A percentile compares a stretch with the other conserved stretches of the same genome.
These are phyloP conservation scores for Globisporangium ultimum DNA, from an alignment of 352 stramenopile genomes.

Conservation along the genomic window DNA sequence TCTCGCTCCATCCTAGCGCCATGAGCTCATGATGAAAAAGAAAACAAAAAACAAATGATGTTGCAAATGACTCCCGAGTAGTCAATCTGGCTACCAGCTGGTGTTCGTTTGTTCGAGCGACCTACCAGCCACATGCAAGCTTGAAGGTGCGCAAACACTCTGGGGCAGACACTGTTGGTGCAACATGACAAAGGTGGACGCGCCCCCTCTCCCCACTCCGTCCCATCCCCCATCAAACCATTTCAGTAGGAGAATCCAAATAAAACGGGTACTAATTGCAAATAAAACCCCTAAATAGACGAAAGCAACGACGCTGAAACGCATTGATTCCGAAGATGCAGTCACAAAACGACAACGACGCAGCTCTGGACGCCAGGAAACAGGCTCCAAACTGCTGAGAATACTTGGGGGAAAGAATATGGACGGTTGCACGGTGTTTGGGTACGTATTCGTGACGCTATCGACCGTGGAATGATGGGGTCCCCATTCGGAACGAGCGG, in stretches of 20 bases:
- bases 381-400: too few species aligned
- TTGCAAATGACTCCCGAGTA: too few species aligned
- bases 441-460: not conserved
- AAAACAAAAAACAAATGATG: too few species aligned
- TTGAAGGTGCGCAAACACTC: constrained; percentile 5
- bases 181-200: constrained; percentile 1
- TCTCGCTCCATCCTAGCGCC: too few species aligned
- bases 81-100: not conserved
- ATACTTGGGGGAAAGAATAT: too few species aligned
- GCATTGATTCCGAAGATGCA: not conserved
- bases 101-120: not conserved
- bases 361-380: not conserved
- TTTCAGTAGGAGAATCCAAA: not conserved
- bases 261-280: not conserved
- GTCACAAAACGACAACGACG: not conserved
- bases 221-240: not conserved
- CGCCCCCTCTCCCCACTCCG: not conserved
- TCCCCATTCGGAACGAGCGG: not conserved
- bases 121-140: constrained; percentile 5
- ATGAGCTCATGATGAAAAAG: too few species aligned
- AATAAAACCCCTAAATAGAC: not conserved
- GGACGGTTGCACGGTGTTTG: too few species aligned
- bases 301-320: not conserved
- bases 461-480: not conserved
- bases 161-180: not conserved